Base-by-base conservation (phyloP, 169 alveolate species). In the Babesia ovis region DNA sequence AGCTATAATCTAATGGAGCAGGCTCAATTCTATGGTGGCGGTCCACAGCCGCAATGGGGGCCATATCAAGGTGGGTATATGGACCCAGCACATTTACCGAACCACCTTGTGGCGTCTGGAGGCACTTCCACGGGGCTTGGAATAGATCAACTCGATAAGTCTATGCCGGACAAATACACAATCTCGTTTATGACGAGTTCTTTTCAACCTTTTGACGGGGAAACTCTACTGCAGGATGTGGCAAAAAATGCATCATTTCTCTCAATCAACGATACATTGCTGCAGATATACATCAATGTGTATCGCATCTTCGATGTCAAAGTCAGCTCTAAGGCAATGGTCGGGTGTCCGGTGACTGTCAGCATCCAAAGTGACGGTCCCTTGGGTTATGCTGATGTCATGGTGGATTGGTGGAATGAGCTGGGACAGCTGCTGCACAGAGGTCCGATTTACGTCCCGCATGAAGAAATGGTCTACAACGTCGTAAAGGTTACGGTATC, bases 311-410 rank as follows among this genome's bases (percentile, higher is more conserved):
- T 25, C 18, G 73, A 68, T 45, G 86, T 77, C 27, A 53, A 35
- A 23, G 34, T 77, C 25, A 39, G 61, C 22, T 53, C 20, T 5
- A 60, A 20, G 37, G 64, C 82, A 29, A 57, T 77, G 82, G 53
- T 77, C 3, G 86, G 77, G 27, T 77, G 86, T 41, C 86, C 86
- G 1, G 74, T 54, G 25, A 58, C 81, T 3, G 29, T 77, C 29
- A 22, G 29, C 16, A 43, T 64, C 25, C 51, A 45, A 4, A 59
- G 57, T 3, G 86, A 77, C 25, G 82, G 69, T 37, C 57, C 55
- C 12, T 56, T 53, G 43, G 43, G 37, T 12, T 46, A 45, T 29
- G 61, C 51, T 23, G 68, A 51, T 12, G 50, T 77, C 20, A 4
- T 11, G 16, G 67, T 77, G 46, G 82, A 77, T 23, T 77, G 86